These are phyloP conservation scores for Mercurialis annua DNA, from an alignment of 345 rosid species.

Conservation along the genomic window DNA sequence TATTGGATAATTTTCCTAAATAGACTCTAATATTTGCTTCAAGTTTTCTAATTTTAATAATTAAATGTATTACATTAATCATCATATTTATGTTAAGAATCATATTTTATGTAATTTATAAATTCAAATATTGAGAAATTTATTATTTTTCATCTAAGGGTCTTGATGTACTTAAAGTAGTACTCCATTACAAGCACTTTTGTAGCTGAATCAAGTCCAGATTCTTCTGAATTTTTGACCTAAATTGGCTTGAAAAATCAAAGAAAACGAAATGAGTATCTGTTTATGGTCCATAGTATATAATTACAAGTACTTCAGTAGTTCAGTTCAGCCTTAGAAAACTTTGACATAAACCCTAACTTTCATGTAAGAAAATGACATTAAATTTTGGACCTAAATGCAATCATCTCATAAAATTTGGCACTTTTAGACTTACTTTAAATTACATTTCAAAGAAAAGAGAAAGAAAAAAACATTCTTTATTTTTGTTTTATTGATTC, in stretches of 20 bases:
- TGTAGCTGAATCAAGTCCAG: not conserved
- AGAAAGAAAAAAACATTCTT: no score
- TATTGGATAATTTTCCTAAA: no score
- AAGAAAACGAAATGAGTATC: not conserved
- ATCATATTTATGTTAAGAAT: not conserved
- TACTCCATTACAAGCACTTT: no score
- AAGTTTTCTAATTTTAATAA: no score
- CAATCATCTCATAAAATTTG: not conserved
- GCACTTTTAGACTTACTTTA: not conserved
- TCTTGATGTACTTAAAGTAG: no score
- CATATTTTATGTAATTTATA: no score
- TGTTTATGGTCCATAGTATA: not conserved
- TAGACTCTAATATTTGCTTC: no score
- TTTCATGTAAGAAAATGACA: not conserved
- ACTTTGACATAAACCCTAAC: not conserved
- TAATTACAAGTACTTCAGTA: not conserved
- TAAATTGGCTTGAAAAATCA: not conserved
- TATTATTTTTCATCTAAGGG: no score
- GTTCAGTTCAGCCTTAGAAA: not conserved
- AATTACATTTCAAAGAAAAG: no score
- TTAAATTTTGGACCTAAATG: not conserved
- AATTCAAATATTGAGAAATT: no score
- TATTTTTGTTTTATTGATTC: not conserved
- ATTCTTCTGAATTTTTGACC: not conserved
- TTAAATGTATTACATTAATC: conserved; percentile 11